phyloP scores from a whole-genome alignment of 106 monocot genomes.

The Acorus calamus region DNA sequence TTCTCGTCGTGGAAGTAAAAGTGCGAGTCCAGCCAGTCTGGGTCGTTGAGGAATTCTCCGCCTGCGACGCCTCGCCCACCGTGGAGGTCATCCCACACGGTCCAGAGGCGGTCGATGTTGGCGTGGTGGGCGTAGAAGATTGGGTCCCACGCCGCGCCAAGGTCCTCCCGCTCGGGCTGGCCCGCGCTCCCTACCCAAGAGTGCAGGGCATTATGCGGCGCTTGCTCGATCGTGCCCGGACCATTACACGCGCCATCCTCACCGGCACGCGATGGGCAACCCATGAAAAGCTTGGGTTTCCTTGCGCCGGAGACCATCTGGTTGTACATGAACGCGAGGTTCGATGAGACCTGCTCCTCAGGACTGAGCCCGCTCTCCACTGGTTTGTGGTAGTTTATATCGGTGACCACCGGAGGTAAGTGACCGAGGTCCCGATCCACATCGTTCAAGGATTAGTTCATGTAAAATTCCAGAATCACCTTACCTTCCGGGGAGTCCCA shows the following conservation, averaged over 20 bases:
- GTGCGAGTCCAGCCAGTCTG: too few species aligned
- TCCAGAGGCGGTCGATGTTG: too few species aligned
- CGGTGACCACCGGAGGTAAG: neutral
- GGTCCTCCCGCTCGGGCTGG: too few species aligned
- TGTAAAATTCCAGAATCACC: slow-evolving; percentile 15
- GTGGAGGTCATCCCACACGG: too few species aligned
- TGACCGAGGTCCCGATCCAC: slow-evolving; percentile 3
- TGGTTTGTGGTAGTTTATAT: neutral
- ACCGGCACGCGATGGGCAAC: slow-evolving; percentile 10
- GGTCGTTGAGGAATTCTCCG: too few species aligned
- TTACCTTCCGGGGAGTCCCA: slow-evolving; percentile 24
- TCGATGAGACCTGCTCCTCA: slow-evolving; percentile 5
- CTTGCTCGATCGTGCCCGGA: too few species aligned
- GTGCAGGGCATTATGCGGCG: too few species aligned
- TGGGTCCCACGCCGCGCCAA: too few species aligned
- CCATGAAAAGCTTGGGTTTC: slow-evolving; percentile 23
- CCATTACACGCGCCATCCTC: slow-evolving; percentile 4
- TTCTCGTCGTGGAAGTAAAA: too few species aligned
- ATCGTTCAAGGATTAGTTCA: slow-evolving; percentile 1
- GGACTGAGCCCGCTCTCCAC: neutral
- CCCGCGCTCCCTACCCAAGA: too few species aligned
- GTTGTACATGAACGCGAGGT: slow-evolving; percentile 22
- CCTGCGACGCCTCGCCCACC: too few species aligned
- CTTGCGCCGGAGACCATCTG: slow-evolving; percentile 25
- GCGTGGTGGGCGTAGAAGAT: too few species aligned